A percentile compares a stretch with the other conserved stretches of the same genome.
phyloP scores from a whole-genome alignment of 257 asterid genomes.

The Scutellaria baicalensis region DNA sequence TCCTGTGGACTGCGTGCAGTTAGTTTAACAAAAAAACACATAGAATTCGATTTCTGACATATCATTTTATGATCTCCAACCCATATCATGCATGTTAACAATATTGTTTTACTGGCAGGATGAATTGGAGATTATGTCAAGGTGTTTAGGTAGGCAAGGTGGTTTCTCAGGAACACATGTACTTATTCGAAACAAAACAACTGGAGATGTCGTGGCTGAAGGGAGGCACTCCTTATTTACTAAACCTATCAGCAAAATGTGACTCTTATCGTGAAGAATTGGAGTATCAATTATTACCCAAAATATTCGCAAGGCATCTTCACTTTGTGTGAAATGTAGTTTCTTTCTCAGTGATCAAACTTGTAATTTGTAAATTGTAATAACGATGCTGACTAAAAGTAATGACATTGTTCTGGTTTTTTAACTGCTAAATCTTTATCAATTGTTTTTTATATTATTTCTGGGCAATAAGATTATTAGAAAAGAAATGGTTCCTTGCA shows the following conservation, averaged over 20 bases:
- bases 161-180: conserved; percentile 59
- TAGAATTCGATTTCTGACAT: too few relatives aligned
- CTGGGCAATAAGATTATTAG: too few relatives aligned
- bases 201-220: conserved; percentile 75
- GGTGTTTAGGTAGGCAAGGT: conserved; percentile 49
- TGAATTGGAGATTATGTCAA: conserved; percentile 63
- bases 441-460: too few relatives aligned
- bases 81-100: not conserved
- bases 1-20: too few relatives aligned
- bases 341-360: not conserved
- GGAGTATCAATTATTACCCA: not conserved
- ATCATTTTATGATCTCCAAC: too few relatives aligned
- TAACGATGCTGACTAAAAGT: too few relatives aligned
- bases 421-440: not conserved
- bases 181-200: conserved; percentile 52
- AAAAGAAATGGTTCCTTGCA: too few relatives aligned
- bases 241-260: conserved; percentile 65
- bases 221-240: conserved; percentile 79
- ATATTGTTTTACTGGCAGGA: conserved; percentile 37
- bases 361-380: too few relatives aligned
- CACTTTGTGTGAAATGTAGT: not conserved
- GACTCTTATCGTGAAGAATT: not conserved
- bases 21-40: too few relatives aligned
- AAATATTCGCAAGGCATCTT: not conserved
- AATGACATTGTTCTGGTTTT: not conserved